Conservation (phyloP, 345 rosid genomes). For the Pugionium dolabratum region DNA sequence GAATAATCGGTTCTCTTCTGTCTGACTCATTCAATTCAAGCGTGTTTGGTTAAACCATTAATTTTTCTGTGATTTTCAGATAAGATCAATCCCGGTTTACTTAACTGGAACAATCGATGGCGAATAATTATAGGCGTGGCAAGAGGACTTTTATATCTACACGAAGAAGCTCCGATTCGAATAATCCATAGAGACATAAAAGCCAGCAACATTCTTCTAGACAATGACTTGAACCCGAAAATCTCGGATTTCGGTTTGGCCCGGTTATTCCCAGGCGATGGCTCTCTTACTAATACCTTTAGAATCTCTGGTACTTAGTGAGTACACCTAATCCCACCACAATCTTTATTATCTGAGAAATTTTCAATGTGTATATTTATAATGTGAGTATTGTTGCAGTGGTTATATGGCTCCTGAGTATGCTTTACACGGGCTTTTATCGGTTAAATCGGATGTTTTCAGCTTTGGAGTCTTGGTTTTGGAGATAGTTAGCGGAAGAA, state of each 20-base stretch:
- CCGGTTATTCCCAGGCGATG: constrained; percentile 82
- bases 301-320: constrained; percentile 81
- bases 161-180: constrained; percentile 75
- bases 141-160: constrained; percentile 74
- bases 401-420: constrained; percentile 98
- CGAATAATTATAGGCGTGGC: constrained; percentile 67
- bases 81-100: constrained; percentile 46
- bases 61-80: constrained; percentile 43
- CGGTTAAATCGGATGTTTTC: constrained; percentile 82
- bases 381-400: constrained; percentile 47
- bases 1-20: constrained; percentile 1
- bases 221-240: constrained; percentile 66
- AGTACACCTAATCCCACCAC: constrained; percentile 45
- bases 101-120: constrained; percentile 65
- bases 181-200: constrained; percentile 86
- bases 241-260: constrained; percentile 89
- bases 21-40: constrained; percentile 1
- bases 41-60: not conserved
- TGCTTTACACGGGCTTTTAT: constrained; percentile 78
- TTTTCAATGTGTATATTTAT: constrained; percentile 6
- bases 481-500: constrained; percentile 88
- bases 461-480: constrained; percentile 81
- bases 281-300: constrained; percentile 72
- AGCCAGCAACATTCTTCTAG: constrained; percentile 70
- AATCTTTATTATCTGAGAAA: not conserved